phyloP scores from a whole-genome alignment of 1,284 basidiomycete species.

The Sphaerobolus stellatus region DNA sequence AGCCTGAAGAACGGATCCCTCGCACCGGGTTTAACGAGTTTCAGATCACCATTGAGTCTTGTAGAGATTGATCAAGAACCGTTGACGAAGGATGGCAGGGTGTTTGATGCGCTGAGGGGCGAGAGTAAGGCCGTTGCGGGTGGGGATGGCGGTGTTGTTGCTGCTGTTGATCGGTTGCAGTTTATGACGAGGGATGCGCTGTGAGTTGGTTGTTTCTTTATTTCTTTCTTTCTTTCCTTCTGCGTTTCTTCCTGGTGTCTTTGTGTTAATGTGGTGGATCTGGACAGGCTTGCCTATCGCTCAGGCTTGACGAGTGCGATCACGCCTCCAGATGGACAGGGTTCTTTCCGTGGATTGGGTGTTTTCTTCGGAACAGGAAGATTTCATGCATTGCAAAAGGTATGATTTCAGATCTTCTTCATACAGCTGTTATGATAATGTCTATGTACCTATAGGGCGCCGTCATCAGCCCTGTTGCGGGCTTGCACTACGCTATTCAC shows the following conservation, averaged over 20 bases:
- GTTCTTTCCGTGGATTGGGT: constrained; percentile 50
- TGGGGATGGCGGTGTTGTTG: constrained; percentile 55
- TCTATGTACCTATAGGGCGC: constrained; percentile 53
- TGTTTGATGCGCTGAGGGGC: constrained; percentile 48
- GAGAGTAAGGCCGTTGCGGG: constrained; percentile 46
- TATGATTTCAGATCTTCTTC: background rate
- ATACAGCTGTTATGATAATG: too few relatives aligned
- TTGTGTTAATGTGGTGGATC: too few relatives aligned
- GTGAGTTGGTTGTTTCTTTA: too few relatives aligned
- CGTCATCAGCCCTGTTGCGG: constrained; percentile 48
- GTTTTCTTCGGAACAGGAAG: constrained; percentile 49
- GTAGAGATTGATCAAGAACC: constrained; percentile 61
- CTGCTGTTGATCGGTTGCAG: constrained; percentile 71
- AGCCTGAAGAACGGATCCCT: constrained; percentile 55
- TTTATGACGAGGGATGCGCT: constrained; percentile 70
- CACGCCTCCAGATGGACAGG: constrained; percentile 43
- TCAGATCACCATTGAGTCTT: constrained; percentile 59
- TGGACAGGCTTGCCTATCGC: constrained; percentile 16
- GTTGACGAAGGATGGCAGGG: constrained; percentile 67
- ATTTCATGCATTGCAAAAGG: constrained; percentile 41
- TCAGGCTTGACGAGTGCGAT: constrained; percentile 39
- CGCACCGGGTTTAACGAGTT: constrained; percentile 59
- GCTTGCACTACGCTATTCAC: constrained; percentile 50
- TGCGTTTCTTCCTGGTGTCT: too few relatives aligned
- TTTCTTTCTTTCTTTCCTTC: too few relatives aligned